Base-by-base conservation (phyloP, 2,329 filamentous ascomycete genomes). In the Corniculantispora saksenae region DNA sequence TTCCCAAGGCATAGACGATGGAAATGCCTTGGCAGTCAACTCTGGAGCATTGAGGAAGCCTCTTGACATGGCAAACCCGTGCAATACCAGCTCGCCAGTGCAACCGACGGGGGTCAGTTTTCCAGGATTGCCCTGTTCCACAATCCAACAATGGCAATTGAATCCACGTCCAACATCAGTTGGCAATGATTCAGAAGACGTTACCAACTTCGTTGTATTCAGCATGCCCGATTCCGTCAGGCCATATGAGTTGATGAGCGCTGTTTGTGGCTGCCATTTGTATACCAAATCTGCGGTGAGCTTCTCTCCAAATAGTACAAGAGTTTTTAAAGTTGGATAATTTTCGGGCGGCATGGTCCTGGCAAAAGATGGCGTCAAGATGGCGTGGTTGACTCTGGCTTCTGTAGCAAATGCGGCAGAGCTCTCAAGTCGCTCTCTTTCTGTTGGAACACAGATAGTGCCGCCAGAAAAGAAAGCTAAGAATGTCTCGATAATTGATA, bases 261-360 rank as follows among this genome's bases (percentile, higher is more conserved):
- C 29, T 17, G 27, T 29, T 12, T 25, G 55, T 19, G 66, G 61
- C n/a, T 61, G 51, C 19, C 65, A 66, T 2, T 25, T 53, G 15
- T 53, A 10, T 9, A 53, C 50, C 50, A 53, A 25, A 25, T 53
- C 50, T 32, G 50, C 50, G 12, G 50, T 53, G 6, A 71, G 48
- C 10, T 68, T 64, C 29, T 71, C 70, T 40, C 70, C 69, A 17
- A 63, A 67, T 19, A 72, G 64, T 1, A 32, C 29, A 6, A 61
- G 21, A 12, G 17, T 35, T 38, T 32, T 19, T 6, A 61, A 9
- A 3, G 21, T 50, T 13, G 57, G 57, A 12, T 48, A 48, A 19
- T 38, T n/a, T 3, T 12, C 8, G 7, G 23, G 23, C 9, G 3
- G 9, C 40, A 61, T 27, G 1, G 29, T 50, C 4, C 57, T 23